These are phyloP conservation scores for Alternaria consortialis DNA, from an alignment of 2,329 filamentous ascomycete genomes.

Conservation along the genomic window DNA sequence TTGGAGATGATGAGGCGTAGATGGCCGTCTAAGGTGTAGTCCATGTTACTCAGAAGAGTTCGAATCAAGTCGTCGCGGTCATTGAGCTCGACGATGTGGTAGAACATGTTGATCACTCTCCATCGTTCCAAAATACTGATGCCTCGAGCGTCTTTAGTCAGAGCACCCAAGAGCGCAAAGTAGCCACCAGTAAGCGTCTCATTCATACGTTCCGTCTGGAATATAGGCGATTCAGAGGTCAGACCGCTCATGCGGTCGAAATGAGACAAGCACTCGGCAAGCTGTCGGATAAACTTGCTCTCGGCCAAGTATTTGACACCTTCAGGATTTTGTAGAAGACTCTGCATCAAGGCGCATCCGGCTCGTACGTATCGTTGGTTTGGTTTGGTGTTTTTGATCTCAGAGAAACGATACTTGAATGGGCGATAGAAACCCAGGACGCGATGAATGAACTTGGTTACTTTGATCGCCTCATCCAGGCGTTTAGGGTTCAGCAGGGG, in stretches of 20 bases:
- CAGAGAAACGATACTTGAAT: conserved; percentile 95
- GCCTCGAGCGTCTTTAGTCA: conserved; percentile 84
- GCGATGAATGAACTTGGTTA: conserved; percentile 94
- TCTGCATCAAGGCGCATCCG: conserved; percentile 87
- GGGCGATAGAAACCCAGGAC: conserved; percentile 94
- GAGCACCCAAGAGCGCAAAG: conserved; percentile 87
- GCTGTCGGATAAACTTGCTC: conserved; percentile 91
- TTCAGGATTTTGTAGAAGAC: conserved; percentile 83
- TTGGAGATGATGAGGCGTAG: conserved; percentile 93
- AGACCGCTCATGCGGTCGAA: conserved; percentile 81
- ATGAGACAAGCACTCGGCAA: conserved; percentile 94
- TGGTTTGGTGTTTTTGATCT: conserved; percentile 86
- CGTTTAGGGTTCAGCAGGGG: conserved; percentile 90
- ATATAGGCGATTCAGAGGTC: conserved; percentile 86
- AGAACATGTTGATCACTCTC: conserved; percentile 99
- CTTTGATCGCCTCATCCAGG: conserved; percentile 91
- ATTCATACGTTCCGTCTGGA: conserved; percentile 82
- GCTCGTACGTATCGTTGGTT: conserved; percentile 94
- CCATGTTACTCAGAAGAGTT: conserved; percentile 86
- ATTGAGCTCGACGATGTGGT: conserved; percentile 92
- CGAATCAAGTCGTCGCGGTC: conserved; percentile 92
- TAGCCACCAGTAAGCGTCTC: conserved; percentile 93
- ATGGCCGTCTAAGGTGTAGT: conserved; percentile 86
- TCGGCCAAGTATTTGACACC: conserved; percentile 86
- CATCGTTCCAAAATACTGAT: conserved; percentile 91